phyloP scores from a whole-genome alignment of 345 rosid species.

The Psidium guajava region DNA sequence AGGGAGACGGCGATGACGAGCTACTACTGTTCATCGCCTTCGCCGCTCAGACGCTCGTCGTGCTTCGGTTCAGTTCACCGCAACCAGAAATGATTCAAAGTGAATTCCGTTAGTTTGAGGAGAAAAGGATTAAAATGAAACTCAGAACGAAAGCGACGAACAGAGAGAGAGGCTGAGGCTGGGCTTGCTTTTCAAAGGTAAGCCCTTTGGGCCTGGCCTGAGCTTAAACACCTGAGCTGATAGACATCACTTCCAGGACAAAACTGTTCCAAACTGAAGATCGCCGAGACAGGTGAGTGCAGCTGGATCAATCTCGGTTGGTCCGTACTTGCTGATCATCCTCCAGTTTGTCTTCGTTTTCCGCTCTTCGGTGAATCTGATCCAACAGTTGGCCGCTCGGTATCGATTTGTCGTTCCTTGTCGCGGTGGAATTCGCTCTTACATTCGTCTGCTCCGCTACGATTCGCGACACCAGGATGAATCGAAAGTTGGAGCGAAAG shows the following conservation, averaged over 20 bases:
- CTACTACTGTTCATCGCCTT: slow-evolving; percentile 32
- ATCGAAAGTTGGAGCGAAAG: too few species aligned
- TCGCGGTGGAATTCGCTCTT: background rate
- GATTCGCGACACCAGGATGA: background rate
- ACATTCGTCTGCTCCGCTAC: background rate
- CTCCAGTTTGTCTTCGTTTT: background rate
- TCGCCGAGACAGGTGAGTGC: background rate
- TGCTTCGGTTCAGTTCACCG: background rate
- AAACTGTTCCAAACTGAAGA: background rate
- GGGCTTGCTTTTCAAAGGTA: background rate
- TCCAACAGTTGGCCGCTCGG: background rate
- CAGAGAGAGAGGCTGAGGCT: background rate
- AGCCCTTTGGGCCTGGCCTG: background rate
- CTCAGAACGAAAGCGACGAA: background rate
- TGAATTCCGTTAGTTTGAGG: background rate
- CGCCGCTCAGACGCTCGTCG: background rate
- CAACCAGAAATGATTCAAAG: background rate
- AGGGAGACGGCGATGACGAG: slow-evolving; percentile 52
- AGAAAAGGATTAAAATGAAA: background rate
- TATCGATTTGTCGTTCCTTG: background rate
- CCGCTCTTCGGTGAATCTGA: background rate
- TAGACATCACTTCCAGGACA: background rate
- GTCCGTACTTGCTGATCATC: background rate
- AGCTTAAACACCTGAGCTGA: background rate
- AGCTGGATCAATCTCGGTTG: background rate